A percentile compares a stretch with the other conserved stretches of the same genome.
phyloP scores from a whole-genome alignment of 176 grass and related monocot genomes.

The Juncus effusus region DNA sequence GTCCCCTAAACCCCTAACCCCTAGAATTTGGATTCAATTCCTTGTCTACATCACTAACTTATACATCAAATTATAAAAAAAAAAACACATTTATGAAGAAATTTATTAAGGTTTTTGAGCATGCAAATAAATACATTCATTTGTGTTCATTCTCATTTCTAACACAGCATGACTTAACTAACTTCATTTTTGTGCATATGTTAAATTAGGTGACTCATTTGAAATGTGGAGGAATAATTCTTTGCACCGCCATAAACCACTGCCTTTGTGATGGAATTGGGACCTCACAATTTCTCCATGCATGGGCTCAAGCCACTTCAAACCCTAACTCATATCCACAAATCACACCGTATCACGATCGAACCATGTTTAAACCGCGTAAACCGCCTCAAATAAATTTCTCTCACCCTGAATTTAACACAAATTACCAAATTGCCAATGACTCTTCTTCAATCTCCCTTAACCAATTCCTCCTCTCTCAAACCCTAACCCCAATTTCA shows the following conservation, averaged over 20 bases:
- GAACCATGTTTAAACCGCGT: conserved; percentile 54
- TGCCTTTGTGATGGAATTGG: conserved; percentile 88
- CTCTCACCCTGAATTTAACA: conserved; percentile 65
- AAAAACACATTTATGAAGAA: too few relatives aligned
- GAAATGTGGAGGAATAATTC: conserved; percentile 72
- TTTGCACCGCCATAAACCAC: conserved; percentile 85
- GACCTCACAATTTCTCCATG: conserved; percentile 74
- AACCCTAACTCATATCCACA: not conserved
- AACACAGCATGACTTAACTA: too few relatives aligned
- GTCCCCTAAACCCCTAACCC: too few relatives aligned
- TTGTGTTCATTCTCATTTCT: too few relatives aligned
- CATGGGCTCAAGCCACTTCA: conserved; percentile 55
- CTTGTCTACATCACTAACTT: too few relatives aligned
- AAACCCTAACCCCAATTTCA: conserved; percentile 51
- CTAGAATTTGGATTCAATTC: too few relatives aligned
- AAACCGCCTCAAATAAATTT: conserved; percentile 58
- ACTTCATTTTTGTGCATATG: not conserved
- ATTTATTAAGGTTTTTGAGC: too few relatives aligned
- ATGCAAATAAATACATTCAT: too few relatives aligned
- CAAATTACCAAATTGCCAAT: not conserved
- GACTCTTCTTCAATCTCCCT: conserved; percentile 23
- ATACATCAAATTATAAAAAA: too few relatives aligned
- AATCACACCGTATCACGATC: conserved; percentile 46
- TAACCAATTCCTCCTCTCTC: conserved; percentile 37
- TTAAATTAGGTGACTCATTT: conserved; percentile 61